Base-by-base conservation (phyloP, 1,284 basidiomycete genomes). In the Fomitopsis pinicola region DNA sequence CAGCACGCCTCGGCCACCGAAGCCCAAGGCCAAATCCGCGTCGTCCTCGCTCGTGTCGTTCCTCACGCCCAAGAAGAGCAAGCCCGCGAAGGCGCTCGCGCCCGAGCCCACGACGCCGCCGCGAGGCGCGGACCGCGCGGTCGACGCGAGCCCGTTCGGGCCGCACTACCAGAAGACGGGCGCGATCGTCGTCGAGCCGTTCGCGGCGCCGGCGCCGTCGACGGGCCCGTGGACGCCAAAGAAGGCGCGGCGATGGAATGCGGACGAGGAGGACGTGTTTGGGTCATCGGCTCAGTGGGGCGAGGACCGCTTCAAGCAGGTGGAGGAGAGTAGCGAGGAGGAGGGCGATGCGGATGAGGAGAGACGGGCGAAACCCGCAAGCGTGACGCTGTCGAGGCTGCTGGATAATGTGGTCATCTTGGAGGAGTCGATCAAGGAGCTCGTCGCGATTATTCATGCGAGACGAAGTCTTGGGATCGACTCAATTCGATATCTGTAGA, bases 351-450 rank as follows among this genome's bases (percentile, higher is more conserved):
- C 68, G 57, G 64, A 63, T 17, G 60, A 65, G 53, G 80, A 79
- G 60, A 62, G 66, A 36, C 64, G 59, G 35, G 64, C 63, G 64
- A 71, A 67, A 54, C 59, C 73, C 12, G 75, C 75, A 30, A 78
- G 73, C 17, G 82, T 94, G 33, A 93, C 91, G 12, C 78, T 97
- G 38, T 95, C 93, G 35, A 87, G 86, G 65, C 73, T 97, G 61
- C 77, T 99, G 68, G 97, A 99, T 74, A 98, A 99, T 71, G 90
- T 96, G 30, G 94, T 99, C 22, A 87, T 99, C 57, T 75, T 99
- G 63, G 96, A 99, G 75, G 97, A 99, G 76, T 90, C 91, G 62
- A 89, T 98, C 68, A 97, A 98, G 78, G 97, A 99, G 75, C 77
- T 97, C 55, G 87, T 90, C 35, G 93, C 93, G 22, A 89, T 97